These are phyloP conservation scores for Physaria fendleri DNA, from an alignment of 345 rosid genomes.

Conservation along the genomic window DNA sequence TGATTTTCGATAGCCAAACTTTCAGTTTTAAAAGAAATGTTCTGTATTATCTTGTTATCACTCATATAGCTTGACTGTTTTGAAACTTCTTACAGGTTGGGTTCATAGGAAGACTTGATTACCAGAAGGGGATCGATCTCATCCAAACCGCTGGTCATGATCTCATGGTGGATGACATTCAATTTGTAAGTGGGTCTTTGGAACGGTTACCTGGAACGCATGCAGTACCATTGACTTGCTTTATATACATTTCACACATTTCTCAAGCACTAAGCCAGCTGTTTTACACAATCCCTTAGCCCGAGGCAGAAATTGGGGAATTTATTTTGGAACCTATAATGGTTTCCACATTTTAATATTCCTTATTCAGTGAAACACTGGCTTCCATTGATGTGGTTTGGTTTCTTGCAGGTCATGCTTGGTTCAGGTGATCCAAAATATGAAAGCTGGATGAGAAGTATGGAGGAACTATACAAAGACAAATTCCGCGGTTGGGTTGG, in stretches of 20 bases:
- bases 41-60: not conserved
- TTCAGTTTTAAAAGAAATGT: not conserved
- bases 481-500: slow-evolving; percentile 98
- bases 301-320: not conserved
- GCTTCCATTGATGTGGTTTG: not conserved
- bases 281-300: not conserved
- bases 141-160: slow-evolving; percentile 64
- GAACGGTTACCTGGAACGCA: not conserved
- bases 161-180: slow-evolving; percentile 81
- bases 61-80: not conserved
- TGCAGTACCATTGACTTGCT: not conserved
- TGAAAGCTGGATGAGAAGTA: slow-evolving; percentile 84
- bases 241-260: not conserved
- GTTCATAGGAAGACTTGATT: slow-evolving; percentile 89
- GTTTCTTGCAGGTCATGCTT: slow-evolving; percentile 72
- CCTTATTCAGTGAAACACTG: not conserved
- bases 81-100: slow-evolving; percentile 53
- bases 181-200: slow-evolving; percentile 68
- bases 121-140: slow-evolving; percentile 92
- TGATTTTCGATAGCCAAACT: slow-evolving; percentile 9
- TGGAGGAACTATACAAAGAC: slow-evolving; percentile 59
- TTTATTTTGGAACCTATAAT: not conserved
- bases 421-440: slow-evolving; percentile 78
- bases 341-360: not conserved
- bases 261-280: not conserved